phyloP scores from a whole-genome alignment of 306 rosid species.

The Herpetospermum pedunculosum region DNA sequence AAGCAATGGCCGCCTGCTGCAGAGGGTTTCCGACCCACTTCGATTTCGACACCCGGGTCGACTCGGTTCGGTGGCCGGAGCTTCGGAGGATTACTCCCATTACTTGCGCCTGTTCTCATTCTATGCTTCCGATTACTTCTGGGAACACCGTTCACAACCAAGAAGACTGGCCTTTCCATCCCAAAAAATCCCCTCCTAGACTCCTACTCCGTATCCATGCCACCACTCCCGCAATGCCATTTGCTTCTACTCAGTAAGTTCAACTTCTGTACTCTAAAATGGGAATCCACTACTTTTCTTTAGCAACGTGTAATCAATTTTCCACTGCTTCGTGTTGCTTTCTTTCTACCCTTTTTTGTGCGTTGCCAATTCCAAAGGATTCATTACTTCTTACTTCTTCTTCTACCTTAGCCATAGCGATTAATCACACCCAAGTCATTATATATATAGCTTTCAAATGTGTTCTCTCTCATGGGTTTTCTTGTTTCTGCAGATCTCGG shows the following conservation, averaged over 20 bases:
- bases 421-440: background rate
- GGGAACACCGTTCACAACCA: slow-evolving; percentile 29
- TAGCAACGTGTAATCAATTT: background rate
- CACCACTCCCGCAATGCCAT: slow-evolving; percentile 65
- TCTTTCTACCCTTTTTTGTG: background rate
- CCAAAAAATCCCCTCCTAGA: slow-evolving; percentile 39
- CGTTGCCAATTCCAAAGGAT: background rate
- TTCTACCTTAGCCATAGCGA: background rate
- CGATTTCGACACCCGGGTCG: slow-evolving; percentile 32
- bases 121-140: slow-evolving; percentile 45
- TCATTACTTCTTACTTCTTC: background rate
- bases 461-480: background rate
- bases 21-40: slow-evolving; percentile 52
- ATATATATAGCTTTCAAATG: background rate
- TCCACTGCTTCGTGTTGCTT: background rate
- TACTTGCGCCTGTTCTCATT: slow-evolving; percentile 51
- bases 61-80: too few relatives aligned
- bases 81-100: slow-evolving; percentile 22
- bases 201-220: slow-evolving; percentile 54
- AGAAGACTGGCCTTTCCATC: slow-evolving; percentile 57
- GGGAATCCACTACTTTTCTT: background rate
- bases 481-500: slow-evolving; percentile 37
- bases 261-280: background rate
- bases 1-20: slow-evolving; percentile 55
- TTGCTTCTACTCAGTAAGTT: slow-evolving; percentile 65